Conservation (phyloP, 306 rosid species). For the Urtica urens region DNA sequence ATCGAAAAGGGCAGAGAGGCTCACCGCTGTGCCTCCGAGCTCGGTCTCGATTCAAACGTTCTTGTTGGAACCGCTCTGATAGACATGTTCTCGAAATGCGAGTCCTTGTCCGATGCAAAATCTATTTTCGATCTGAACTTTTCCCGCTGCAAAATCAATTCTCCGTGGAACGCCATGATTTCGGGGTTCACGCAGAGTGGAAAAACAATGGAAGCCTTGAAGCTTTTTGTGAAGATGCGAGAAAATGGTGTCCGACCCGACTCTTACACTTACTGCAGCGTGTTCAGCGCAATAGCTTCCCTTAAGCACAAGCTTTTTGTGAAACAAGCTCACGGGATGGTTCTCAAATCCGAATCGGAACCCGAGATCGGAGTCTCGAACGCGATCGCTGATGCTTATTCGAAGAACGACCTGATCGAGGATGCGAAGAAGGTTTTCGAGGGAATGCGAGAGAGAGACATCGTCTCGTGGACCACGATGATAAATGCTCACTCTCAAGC, state of each 20-base stretch:
- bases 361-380: slow-evolving; percentile 32
- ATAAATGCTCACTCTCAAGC: slow-evolving; percentile 51
- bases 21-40: slow-evolving; percentile 34
- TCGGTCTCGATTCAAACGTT: slow-evolving; percentile 38
- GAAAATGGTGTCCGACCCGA: slow-evolving; percentile 32
- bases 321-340: slow-evolving; percentile 37
- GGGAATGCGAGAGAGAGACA: slow-evolving; percentile 53
- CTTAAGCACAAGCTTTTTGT: slow-evolving; percentile 25
- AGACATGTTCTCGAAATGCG: slow-evolving; percentile 60
- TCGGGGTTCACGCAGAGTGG: slow-evolving; percentile 52
- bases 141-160: slow-evolving; percentile 23
- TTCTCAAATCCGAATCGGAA: slow-evolving; percentile 40
- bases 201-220: slow-evolving; percentile 41
- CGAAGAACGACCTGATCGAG: slow-evolving; percentile 44
- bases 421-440: slow-evolving; percentile 42
- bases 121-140: slow-evolving; percentile 35
- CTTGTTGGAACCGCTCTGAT: slow-evolving; percentile 59
- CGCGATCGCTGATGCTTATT: slow-evolving; percentile 57
- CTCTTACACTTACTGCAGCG: slow-evolving; percentile 53
- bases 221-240: slow-evolving; percentile 42
- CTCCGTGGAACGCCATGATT: slow-evolving; percentile 77
- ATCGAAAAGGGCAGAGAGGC: slow-evolving; percentile 37
- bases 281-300: slow-evolving; percentile 49
- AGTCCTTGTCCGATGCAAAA: slow-evolving; percentile 39
- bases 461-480: slow-evolving; percentile 70